A percentile compares a stretch with the other conserved stretches of the same genome.
phyloP scores from a whole-genome alignment of 1,284 basidiomycete genomes.

The Xerocomus amazonicus region DNA sequence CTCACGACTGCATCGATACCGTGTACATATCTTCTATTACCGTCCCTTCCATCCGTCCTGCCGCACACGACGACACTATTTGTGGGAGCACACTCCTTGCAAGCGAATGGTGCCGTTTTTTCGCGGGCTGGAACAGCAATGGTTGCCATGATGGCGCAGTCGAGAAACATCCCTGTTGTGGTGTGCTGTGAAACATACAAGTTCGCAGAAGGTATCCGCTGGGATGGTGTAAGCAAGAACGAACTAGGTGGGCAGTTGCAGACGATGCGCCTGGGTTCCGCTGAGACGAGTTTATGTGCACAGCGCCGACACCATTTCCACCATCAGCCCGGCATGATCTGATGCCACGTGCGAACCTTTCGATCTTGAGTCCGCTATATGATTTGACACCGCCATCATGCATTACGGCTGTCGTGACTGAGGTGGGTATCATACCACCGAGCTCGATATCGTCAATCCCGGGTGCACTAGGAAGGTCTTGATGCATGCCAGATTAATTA shows the following conservation, averaged over 20 bases:
- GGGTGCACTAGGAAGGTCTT: slow-evolving; percentile 54
- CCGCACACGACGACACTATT: slow-evolving; percentile 80
- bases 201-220: slow-evolving; percentile 88
- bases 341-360: slow-evolving; percentile 46
- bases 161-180: slow-evolving; percentile 87
- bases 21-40: slow-evolving; percentile 89
- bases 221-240: slow-evolving; percentile 96
- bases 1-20: slow-evolving; percentile 75
- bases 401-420: slow-evolving; percentile 95
- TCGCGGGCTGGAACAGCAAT: slow-evolving; percentile 93
- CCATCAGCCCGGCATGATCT: slow-evolving; percentile 21
- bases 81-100: slow-evolving; percentile 90
- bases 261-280: neutral
- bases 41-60: slow-evolving; percentile 84
- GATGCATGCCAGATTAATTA: slow-evolving; percentile 15
- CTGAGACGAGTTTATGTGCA: slow-evolving; percentile 8
- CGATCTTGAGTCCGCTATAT: slow-evolving; percentile 82
- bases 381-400: slow-evolving; percentile 87
- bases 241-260: slow-evolving; percentile 67
- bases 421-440: slow-evolving; percentile 89
- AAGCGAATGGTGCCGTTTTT: slow-evolving; percentile 93
- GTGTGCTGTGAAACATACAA: slow-evolving; percentile 99
- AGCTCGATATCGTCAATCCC: slow-evolving; percentile 81
- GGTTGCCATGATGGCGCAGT: slow-evolving; percentile 94
- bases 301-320: slow-evolving; percentile 28